Evolutionary conservation across 371 early-diverging fungal genomes (phyloP).

Genomic region (Gilbertella persicaria): DNA sequence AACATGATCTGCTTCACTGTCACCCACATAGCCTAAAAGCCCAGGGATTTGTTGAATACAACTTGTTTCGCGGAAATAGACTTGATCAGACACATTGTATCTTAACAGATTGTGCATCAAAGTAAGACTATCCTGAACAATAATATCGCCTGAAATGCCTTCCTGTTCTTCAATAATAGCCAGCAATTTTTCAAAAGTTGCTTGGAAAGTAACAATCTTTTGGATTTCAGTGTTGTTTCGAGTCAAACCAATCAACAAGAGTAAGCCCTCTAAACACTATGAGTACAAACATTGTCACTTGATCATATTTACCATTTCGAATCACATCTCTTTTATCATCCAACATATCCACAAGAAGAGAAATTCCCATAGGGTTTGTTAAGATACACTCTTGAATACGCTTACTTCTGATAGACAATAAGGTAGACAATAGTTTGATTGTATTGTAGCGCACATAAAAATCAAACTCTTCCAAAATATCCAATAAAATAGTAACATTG

Average conservation of each 20-base stretch:
- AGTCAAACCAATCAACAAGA: slow-evolving; percentile 87
- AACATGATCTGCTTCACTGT: slow-evolving; percentile 60
- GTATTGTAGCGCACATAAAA: slow-evolving; percentile 92
- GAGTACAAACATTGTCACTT: background rate
- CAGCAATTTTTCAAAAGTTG: slow-evolving; percentile 90
- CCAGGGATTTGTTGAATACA: slow-evolving; percentile 86
- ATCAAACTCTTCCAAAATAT: slow-evolving; percentile 86
- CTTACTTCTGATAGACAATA: slow-evolving; percentile 66
- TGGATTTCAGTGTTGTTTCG: slow-evolving; percentile 92
- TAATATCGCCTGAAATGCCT: slow-evolving; percentile 90
- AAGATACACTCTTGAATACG: slow-evolving; percentile 85
- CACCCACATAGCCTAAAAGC: slow-evolving; percentile 65
- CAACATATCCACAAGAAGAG: slow-evolving; percentile 89
- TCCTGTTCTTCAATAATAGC: slow-evolving; percentile 90
- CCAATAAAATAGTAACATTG: slow-evolving; percentile 81
- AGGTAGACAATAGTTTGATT: slow-evolving; percentile 79
- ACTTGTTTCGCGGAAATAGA: slow-evolving; percentile 93
- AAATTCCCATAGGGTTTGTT: slow-evolving; percentile 88
- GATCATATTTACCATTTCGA: slow-evolving; percentile 78
- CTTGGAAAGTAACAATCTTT: slow-evolving; percentile 97
- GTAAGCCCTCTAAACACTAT: slow-evolving; percentile 75
- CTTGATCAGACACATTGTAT: slow-evolving; percentile 96
- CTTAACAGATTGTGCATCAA: slow-evolving; percentile 88
- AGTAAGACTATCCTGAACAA: slow-evolving; percentile 95
- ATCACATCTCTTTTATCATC: slow-evolving; percentile 93